Evolutionary conservation across 768 basidiomycete species (phyloP).

Genomic region (Kwoniella shandongensis): DNA sequence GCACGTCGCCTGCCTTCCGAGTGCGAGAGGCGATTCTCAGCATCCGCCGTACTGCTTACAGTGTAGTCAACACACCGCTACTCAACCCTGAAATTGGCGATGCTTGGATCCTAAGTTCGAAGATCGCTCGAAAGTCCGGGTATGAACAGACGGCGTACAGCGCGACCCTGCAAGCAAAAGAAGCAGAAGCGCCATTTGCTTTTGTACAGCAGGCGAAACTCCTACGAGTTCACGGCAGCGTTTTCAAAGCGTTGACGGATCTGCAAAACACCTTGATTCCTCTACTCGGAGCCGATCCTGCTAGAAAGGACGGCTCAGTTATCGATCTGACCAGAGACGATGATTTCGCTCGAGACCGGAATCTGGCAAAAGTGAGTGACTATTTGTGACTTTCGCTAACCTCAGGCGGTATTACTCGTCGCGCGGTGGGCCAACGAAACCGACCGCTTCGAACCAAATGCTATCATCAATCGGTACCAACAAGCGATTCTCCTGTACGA

Average conservation of each 20-base stretch:
- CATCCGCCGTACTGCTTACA: conserved; percentile 81
- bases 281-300: conserved; percentile 14
- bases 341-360: conserved; percentile 29
- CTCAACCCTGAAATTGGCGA: conserved; percentile 65
- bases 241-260: conserved; percentile 80
- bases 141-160: conserved; percentile 97
- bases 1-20: conserved; percentile 82
- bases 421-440: conserved; percentile 93
- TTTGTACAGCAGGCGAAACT: conserved; percentile 92
- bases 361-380: conserved; percentile 65
- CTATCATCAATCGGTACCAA: conserved; percentile 61
- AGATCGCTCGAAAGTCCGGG: conserved; percentile 90
- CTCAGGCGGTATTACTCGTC: conserved; percentile 68
- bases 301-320: neutral
- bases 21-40: conserved; percentile 84
- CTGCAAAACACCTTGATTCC: conserved; percentile 65
- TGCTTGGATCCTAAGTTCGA: conserved; percentile 90
- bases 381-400: conserved; percentile 5
- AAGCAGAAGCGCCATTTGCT: conserved; percentile 67
- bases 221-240: conserved; percentile 72
- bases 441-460: conserved; percentile 69
- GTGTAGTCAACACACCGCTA: conserved; percentile 34
- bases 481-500: conserved; percentile 52
- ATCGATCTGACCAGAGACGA: conserved; percentile 15
- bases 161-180: conserved; percentile 84